A percentile compares a stretch with the other conserved stretches of the same genome.
phyloP scores from a whole-genome alignment of 345 rosid genomes.

The Populus tremula region DNA sequence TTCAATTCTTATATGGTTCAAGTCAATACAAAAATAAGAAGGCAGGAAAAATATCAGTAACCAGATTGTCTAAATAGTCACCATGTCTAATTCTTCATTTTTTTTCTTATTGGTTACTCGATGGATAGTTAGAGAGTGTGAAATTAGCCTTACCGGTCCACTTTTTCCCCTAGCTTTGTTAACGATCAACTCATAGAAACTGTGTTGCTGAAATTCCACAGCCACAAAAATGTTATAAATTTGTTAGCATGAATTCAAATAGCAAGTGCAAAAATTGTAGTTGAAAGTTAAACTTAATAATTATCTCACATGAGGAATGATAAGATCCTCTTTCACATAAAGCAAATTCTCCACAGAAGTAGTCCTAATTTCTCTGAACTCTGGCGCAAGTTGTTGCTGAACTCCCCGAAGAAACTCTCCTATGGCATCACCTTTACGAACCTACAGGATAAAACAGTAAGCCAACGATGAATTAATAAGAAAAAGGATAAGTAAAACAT shows the following conservation, averaged over 20 bases:
- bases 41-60: not conserved
- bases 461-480: not conserved
- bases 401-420: constrained; percentile 90
- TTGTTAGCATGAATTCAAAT: constrained; percentile 2
- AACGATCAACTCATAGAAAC: constrained; percentile 91
- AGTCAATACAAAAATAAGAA: not conserved
- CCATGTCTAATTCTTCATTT: not conserved
- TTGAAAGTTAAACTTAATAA: not conserved
- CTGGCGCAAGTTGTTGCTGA: constrained; percentile 98
- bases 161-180: constrained; percentile 99
- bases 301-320: constrained; percentile 89
- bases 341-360: constrained; percentile 92
- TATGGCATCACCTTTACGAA: constrained; percentile 80
- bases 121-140: not conserved
- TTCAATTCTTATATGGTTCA: not conserved
- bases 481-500: not conserved
- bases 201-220: constrained; percentile 81
- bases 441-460: constrained; percentile 35
- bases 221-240: constrained; percentile 8
- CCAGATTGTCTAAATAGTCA: not conserved
- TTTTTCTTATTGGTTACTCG: not conserved
- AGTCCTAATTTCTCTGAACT: constrained; percentile 91
- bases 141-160: constrained; percentile 75
- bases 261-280: not conserved
- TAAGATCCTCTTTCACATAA: constrained; percentile 95